Evolutionary conservation across 2,329 filamentous ascomycete genomes (phyloP), one percentile per base, ranked within the genome.

Genomic region (Penicillium sp.): DNA sequence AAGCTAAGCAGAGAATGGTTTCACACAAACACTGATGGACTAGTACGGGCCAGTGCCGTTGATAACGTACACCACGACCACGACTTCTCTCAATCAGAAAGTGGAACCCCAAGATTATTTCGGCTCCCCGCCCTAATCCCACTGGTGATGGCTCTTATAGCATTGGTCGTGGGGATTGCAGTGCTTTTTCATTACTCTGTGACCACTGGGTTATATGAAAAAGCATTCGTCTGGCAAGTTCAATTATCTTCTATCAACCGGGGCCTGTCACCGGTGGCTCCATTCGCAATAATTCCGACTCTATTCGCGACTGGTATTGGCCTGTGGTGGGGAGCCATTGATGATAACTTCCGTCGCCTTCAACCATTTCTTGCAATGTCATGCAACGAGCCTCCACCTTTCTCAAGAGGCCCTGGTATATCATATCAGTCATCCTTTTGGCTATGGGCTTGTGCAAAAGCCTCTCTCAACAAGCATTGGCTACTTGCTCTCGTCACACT

Each of bases 251-350:
- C 49, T 3, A 20, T 54, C 2, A 27, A 47, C 15, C 46, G 23
- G n/a, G 41, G 53, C 9, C 3, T 54, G 2, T 56, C 55, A 1
- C 49, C 50, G 0, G 40, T 58, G 4, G 55, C 53, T 1, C 55
- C 55, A 0, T 46, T 58, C 12, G 49, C 55, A 0, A 55, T 58
- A 42, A 44, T 58, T 39, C 55, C 55, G 1, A 58, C 55, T n/a
- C 10, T 58, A 1, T 44, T 58, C 9, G 53, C 55, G 3, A 44
- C 40, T 2, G n/a, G 12, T 0, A 33, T 58, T 44, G 55, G 55
- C 15, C n/a, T 58, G 3, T 58, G 55, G 55, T 58, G 55, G 55
- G 41, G 53, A 32, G 50, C 55, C 18, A 52, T 58, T 0, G 55
- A 58, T 27, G 55, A 56, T 3, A 56, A 46, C 13, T 52, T 58